Percentiles rank a stretch among this genome's conserved stretches.
phyloP scores from a whole-genome alignment of 192 early-diverging fungal species.

The Blastocladiella britannica region DNA sequence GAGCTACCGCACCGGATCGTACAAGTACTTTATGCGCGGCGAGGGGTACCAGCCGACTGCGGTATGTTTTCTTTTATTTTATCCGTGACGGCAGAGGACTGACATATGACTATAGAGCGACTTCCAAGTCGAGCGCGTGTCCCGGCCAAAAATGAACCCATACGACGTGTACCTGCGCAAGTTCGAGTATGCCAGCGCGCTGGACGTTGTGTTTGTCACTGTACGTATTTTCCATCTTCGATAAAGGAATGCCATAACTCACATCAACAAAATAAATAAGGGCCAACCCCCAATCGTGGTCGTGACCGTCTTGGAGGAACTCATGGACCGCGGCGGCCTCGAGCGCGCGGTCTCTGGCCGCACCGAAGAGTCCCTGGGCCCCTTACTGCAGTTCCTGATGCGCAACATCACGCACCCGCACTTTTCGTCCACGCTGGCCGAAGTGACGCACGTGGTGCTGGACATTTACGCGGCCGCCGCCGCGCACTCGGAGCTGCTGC shows the following conservation, averaged over 20 bases:
- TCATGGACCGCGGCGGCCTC: conserved; percentile 68
- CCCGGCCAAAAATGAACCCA: conserved; percentile 34
- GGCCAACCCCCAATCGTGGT: conserved; percentile 27
- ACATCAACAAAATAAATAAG: not conserved
- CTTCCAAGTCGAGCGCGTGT: conserved; percentile 48
- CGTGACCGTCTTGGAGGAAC: conserved; percentile 66
- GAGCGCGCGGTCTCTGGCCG: conserved; percentile 56
- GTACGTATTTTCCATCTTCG: conserved; percentile 14
- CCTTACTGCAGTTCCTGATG: conserved; percentile 59
- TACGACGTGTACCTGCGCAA: conserved; percentile 67
- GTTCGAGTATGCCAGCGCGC: conserved; percentile 74
- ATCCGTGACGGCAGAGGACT: too few relatives aligned
- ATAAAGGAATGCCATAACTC: too few relatives aligned
- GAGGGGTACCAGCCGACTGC: conserved; percentile 21
- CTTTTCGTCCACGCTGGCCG: conserved; percentile 53
- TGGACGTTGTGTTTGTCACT: conserved; percentile 59
- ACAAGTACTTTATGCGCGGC: conserved; percentile 53
- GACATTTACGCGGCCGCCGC: conserved; percentile 71
- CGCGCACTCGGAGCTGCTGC: conserved; percentile 56
- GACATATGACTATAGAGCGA: too few relatives aligned
- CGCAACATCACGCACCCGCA: conserved; percentile 61
- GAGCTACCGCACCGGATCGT: conserved; percentile 28
- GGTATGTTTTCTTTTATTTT: too few relatives aligned
- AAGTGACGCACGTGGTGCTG: conserved; percentile 41
- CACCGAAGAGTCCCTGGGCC: conserved; percentile 69